Percentiles rank a stretch among this genome's conserved stretches.
These are phyloP conservation scores for Phytophthora rubi DNA, from an alignment of 352 stramenopile species.

Conservation along the genomic window DNA sequence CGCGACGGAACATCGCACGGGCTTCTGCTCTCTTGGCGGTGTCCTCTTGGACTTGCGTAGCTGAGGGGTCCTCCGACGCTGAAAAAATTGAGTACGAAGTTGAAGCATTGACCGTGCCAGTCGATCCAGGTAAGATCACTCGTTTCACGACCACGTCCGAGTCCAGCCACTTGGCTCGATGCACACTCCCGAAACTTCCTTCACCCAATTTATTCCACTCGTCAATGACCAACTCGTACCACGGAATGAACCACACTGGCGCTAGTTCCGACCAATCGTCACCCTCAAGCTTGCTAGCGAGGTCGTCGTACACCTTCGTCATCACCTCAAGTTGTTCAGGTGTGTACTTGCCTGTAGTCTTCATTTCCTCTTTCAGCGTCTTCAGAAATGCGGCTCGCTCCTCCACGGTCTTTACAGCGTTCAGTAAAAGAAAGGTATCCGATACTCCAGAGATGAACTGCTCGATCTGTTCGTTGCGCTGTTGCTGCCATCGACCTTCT, in stretches of 20 bases:
- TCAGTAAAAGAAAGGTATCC: not conserved
- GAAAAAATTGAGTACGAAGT: too few species aligned
- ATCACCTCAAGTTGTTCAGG: not conserved
- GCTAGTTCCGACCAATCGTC: not conserved
- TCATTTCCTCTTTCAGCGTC: not conserved
- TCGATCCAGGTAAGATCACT: too few species aligned
- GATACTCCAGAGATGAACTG: not conserved
- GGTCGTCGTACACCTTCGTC: not conserved
- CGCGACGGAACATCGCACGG: too few species aligned
- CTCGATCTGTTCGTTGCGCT: too few species aligned
- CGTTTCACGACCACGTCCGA: not conserved
- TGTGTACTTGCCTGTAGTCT: not conserved
- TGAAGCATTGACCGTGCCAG: too few species aligned
- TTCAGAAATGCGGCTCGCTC: too few species aligned
- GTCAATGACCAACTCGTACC: not conserved
- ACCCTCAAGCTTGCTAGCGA: not conserved
- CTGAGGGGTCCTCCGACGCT: too few species aligned
- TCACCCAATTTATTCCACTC: not conserved
- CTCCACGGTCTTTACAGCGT: not conserved
- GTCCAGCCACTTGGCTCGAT: not conserved
- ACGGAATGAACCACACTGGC: not conserved
- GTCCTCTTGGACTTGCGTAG: too few species aligned
- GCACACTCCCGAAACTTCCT: not conserved
- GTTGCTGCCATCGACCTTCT: not conserved
- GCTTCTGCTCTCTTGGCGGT: not conserved